These are phyloP conservation scores for Fraxinus albicans DNA, from an alignment of 305 asterid genomes.

Conservation along the genomic window DNA sequence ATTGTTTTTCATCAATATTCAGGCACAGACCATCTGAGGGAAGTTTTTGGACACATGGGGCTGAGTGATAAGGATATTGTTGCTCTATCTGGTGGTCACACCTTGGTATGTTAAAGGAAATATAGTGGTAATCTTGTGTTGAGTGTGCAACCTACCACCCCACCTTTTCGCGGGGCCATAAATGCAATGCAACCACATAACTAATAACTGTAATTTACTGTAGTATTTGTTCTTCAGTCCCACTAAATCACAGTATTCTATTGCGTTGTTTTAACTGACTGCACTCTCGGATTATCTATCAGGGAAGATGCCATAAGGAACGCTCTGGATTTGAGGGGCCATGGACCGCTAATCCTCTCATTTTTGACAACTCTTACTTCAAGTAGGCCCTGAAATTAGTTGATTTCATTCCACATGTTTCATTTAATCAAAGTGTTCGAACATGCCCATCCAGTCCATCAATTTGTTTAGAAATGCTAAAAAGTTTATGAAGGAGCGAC, in stretches of 20 bases:
- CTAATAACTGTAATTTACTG: not conserved
- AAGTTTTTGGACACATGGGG: slow-evolving; percentile 79
- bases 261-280: not conserved
- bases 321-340: slow-evolving; percentile 72
- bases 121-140: not conserved
- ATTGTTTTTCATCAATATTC: not conserved
- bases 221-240: not conserved
- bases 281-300: not conserved
- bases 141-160: not conserved
- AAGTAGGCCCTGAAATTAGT: slow-evolving; percentile 35
- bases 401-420: not conserved
- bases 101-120: slow-evolving; percentile 42
- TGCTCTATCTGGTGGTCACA: slow-evolving; percentile 77
- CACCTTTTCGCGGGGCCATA: not conserved
- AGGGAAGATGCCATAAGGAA: slow-evolving; percentile 74
- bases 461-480: not conserved
- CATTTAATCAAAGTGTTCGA: not conserved
- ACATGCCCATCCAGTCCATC: not conserved
- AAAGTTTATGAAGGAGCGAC: not conserved
- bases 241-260: not conserved
- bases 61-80: slow-evolving; percentile 71
- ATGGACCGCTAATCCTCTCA: slow-evolving; percentile 66
- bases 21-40: slow-evolving; percentile 75
- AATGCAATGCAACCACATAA: not conserved
- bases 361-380: slow-evolving; percentile 69